These are phyloP conservation scores for Luffa acutangula DNA, from an alignment of 306 rosid genomes.

Conservation along the genomic window DNA sequence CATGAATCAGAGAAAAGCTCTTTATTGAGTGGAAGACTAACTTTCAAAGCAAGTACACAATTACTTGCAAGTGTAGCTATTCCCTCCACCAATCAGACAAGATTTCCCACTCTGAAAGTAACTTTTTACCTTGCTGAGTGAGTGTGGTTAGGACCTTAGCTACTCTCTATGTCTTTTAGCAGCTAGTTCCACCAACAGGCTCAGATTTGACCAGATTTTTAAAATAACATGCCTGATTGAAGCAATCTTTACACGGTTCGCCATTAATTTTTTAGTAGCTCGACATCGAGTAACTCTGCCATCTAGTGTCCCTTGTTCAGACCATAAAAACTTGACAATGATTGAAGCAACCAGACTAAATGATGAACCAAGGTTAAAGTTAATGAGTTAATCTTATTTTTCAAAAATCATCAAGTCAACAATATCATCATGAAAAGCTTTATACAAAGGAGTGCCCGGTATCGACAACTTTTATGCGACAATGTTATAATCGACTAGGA, in stretches of 20 bases:
- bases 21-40: conserved; percentile 14
- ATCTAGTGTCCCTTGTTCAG: neutral
- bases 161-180: conserved; percentile 3
- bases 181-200: conserved; percentile 3
- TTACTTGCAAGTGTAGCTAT: conserved; percentile 5
- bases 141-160: conserved; percentile 9
- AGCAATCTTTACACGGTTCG: conserved; percentile 7
- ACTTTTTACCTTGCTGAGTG: conserved; percentile 5
- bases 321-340: neutral
- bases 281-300: neutral
- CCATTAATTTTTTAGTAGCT: neutral
- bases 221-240: neutral
- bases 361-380: neutral
- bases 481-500: neutral
- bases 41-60: conserved; percentile 11
- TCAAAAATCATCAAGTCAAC: neutral
- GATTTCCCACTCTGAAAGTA: conserved; percentile 3
- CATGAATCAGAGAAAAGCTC: conserved; percentile 9
- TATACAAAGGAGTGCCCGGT: neutral
- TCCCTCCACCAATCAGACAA: conserved; percentile 1
- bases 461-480: neutral
- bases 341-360: neutral
- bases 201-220: conserved; percentile 2
- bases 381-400: neutral
- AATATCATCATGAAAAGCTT: neutral